Conservation (phyloP, 176 grass and related monocot genomes). For the Pontederia paniculata region DNA sequence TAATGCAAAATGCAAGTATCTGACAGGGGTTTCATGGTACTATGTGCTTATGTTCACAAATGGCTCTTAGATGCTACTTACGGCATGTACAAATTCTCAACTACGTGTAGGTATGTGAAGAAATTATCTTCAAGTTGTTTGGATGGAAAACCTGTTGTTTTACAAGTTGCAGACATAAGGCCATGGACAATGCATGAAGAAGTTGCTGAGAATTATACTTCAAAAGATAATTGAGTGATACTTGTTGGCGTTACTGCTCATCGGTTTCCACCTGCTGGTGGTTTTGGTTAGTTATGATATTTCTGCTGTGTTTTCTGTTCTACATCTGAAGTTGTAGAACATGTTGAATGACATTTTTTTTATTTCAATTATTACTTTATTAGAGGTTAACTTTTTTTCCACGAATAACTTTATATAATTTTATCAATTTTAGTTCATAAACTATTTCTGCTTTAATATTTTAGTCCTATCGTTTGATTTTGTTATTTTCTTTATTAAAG, state of each 20-base stretch:
- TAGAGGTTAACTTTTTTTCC: too few species aligned
- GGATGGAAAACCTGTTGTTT: conserved; percentile 56
- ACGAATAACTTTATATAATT: too few species aligned
- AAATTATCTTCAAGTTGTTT: conserved; percentile 86
- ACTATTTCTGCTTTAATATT: too few species aligned
- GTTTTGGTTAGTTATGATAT: conserved; percentile 51
- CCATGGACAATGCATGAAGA: conserved; percentile 96
- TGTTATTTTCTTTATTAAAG: too few species aligned
- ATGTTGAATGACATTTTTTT: too few species aligned
- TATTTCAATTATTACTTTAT: too few species aligned
- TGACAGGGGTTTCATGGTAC: background rate
- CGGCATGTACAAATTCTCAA: background rate
- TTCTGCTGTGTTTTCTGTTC: background rate
- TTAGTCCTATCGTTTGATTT: too few species aligned
- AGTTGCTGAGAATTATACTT: conserved; percentile 81
- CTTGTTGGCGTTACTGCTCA: conserved; percentile 90
- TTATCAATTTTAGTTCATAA: too few species aligned
- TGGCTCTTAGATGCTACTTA: too few species aligned
- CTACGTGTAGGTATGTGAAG: conserved; percentile 49
- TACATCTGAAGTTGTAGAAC: too few species aligned
- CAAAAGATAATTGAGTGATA: conserved; percentile 43
- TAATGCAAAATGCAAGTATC: background rate
- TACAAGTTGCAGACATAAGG: conserved; percentile 80
- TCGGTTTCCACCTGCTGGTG: conserved; percentile 83
- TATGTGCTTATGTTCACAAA: too few species aligned